Conservation (phyloP, 768 basidiomycete genomes). For the Heimioporus sp. region DNA sequence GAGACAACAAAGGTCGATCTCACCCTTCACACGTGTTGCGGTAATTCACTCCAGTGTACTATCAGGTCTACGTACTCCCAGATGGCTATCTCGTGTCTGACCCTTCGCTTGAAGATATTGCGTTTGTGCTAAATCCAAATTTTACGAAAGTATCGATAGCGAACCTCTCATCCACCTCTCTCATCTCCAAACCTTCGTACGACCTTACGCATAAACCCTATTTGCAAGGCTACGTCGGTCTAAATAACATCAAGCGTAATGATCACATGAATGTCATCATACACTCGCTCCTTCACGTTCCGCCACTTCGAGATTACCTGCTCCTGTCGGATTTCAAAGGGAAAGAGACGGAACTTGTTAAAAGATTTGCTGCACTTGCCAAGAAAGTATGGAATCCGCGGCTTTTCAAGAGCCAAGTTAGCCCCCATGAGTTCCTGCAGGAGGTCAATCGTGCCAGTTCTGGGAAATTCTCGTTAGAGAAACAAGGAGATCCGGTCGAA, state of each 20-base stretch:
- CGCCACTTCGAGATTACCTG: constrained; percentile 85
- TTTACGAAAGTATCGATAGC: constrained; percentile 65
- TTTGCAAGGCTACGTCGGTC: constrained; percentile 88
- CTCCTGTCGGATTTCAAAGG: constrained; percentile 71
- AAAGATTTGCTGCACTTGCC: constrained; percentile 81
- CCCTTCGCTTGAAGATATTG: constrained; percentile 94
- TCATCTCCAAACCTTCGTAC: constrained; percentile 73
- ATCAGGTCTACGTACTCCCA: constrained; percentile 92
- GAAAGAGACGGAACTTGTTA: constrained; percentile 84
- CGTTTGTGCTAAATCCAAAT: constrained; percentile 84
- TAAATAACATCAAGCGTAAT: constrained; percentile 97
- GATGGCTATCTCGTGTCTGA: constrained; percentile 97
- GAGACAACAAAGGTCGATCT: constrained; percentile 75
- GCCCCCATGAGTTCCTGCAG: constrained; percentile 98
- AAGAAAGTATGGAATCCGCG: constrained; percentile 97
- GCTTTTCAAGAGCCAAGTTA: constrained; percentile 96
- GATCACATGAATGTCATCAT: constrained; percentile 98
- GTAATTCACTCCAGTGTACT: constrained; percentile 13
- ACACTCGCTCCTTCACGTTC: constrained; percentile 87
- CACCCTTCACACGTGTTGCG: constrained; percentile 16
- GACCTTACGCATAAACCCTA: constrained; percentile 83
- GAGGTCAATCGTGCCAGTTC: constrained; percentile 88
- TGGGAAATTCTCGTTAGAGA: constrained; percentile 89
- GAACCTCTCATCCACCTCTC: constrained; percentile 53
- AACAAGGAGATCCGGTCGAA: constrained; percentile 95